phyloP scores from a whole-genome alignment of 164 flowering plant species.

The Macadamia integrifolia region DNA sequence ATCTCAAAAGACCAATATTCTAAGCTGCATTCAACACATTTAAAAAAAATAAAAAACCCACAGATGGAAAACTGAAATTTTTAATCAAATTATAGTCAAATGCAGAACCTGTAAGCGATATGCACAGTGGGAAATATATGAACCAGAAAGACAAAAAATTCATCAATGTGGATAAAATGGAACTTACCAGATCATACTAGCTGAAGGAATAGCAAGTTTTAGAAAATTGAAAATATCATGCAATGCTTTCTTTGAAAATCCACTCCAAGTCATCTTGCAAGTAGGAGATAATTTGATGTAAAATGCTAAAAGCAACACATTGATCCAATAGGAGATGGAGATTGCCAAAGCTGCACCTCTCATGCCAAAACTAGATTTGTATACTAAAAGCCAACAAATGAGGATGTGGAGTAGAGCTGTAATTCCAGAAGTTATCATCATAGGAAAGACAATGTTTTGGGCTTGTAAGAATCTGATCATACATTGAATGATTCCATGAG shows the following conservation, averaged over 20 bases:
- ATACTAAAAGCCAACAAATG: slow-evolving; percentile 21
- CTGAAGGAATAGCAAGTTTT: slow-evolving; percentile 24
- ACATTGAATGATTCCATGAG: slow-evolving; percentile 20
- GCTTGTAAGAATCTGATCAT: slow-evolving; percentile 16
- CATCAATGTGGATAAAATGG: no score
- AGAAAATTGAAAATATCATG: slow-evolving; percentile 11
- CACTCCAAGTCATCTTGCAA: slow-evolving; percentile 22
- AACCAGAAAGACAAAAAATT: no score
- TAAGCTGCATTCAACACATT: slow-evolving; percentile 28
- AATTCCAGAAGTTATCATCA: slow-evolving; percentile 19
- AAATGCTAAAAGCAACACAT: slow-evolving; percentile 15
- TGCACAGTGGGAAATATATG: no score
- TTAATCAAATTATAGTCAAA: background rate
- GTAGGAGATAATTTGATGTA: slow-evolving; percentile 19
- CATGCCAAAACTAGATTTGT: slow-evolving; percentile 19
- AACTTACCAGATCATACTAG: slow-evolving; percentile 21
- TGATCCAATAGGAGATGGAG: slow-evolving; percentile 24
- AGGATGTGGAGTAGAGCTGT: slow-evolving; percentile 13
- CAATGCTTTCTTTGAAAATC: slow-evolving; percentile 20
- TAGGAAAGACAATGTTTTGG: slow-evolving; percentile 19
- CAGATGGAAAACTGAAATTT: background rate
- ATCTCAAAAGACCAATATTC: slow-evolving; percentile 68
- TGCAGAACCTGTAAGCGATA: background rate
- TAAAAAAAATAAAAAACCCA: background rate
- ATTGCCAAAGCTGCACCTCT: slow-evolving; percentile 23